Evolutionary conservation across 495 filamentous ascomycete genomes (phyloP).

Genomic region (Hyaloscypha hepaticicola): DNA sequence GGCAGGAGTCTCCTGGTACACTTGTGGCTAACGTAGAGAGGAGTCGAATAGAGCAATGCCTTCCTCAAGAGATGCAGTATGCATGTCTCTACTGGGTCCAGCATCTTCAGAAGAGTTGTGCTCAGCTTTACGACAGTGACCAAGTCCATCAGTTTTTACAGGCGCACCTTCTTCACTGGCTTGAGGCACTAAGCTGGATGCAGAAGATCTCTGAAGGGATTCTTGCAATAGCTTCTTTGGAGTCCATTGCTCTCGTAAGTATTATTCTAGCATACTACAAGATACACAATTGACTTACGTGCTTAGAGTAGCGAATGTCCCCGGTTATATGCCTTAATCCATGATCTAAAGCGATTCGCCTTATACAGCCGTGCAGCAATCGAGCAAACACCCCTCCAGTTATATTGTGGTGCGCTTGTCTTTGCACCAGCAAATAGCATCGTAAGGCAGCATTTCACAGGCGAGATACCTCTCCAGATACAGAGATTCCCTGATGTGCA

Average conservation of each 20-base stretch:
- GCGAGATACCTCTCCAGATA: not conserved
- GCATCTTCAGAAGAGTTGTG: not conserved
- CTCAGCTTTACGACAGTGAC: not conserved
- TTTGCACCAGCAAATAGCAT: conserved; percentile 3
- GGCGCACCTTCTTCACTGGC: not conserved
- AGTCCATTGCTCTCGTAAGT: not conserved
- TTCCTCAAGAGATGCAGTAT: conserved; percentile 14
- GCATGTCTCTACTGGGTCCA: too few species aligned
- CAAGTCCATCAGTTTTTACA: conserved; percentile 1
- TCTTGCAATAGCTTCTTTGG: not conserved
- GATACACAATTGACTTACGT: not conserved
- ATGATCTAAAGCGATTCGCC: conserved; percentile 6
- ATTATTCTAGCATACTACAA: not conserved
- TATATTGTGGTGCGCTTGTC: not conserved
- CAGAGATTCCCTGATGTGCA: not conserved
- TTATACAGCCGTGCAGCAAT: not conserved
- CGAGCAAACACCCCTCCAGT: not conserved
- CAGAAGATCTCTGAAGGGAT: not conserved
- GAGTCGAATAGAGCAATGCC: conserved; percentile 9
- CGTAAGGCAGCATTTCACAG: not conserved
- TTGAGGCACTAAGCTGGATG: not conserved
- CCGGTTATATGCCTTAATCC: not conserved
- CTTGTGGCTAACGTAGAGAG: conserved; percentile 29
- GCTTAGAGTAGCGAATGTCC: not conserved
- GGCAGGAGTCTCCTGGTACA: conserved; percentile 33